Evolutionary conservation across 1,284 basidiomycete genomes (phyloP), one percentile per base, ranked within the genome.

Genomic region (Sporisorium sorghi): DNA sequence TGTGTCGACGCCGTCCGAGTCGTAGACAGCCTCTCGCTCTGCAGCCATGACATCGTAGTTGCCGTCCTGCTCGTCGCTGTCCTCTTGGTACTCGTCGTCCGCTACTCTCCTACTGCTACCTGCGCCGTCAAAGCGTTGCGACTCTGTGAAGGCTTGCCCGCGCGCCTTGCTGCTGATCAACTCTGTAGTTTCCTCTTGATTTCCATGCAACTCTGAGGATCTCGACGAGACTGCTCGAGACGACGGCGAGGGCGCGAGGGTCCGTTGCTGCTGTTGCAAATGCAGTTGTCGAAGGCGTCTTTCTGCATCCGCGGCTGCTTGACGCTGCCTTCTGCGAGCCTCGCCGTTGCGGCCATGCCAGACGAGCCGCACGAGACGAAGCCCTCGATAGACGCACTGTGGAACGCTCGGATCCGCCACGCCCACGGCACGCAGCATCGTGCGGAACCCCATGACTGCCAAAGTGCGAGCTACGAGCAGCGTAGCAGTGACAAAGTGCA

Each of bases 321-420:
- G 67, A 15, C 67, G 46, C 39, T 58, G 52, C 35, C 57, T 52
- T 21, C 67, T 63, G 14, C 67, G 40, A 35, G 67, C 59, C 50
- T 83, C 82, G 39, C 82, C 82, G 42, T 77, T 82, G 32, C 67
- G 56, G 10, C 82, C 82, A 52, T 83, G 82, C 82, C 82, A 83
- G 28, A 77, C 59, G 14, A 83, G 72, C 48, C 82, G 66, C 15
- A 71, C 52, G 15, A 67, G 43, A 10, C 80, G 69, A n/a, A 77
- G 60, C 15, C 58, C 19, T 3, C 44, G 26, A 21, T 56, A 70
- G 3, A 76, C 55, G 59, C 57, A 68, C 15, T 5, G 43, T 4
- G 79, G 79, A 6, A 73, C 51, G 37, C 55, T 48, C 8, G 72
- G 65, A 21, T 64, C 60, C 1, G 67, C 68, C 19, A 69, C 42